Evolutionary conservation across 345 rosid genomes (phyloP), one percentile per base, ranked within the genome.

Genomic region (Crucihimalaya himalaica): DNA sequence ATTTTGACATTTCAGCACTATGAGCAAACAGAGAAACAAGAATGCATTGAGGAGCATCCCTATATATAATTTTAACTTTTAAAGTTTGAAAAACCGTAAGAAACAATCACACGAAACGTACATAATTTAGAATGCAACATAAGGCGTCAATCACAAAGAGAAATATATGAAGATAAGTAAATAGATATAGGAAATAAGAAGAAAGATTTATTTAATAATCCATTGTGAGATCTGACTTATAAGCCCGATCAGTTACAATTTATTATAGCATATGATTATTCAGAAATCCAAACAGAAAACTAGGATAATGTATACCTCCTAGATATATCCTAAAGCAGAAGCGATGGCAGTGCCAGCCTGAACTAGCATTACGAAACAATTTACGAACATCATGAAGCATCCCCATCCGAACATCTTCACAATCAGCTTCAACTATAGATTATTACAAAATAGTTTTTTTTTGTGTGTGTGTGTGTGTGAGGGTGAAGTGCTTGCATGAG

Each of bases 371-470:
- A 1, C 62, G 5, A 28, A 4, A 19, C 13, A 62, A 4, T 0
- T 51, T 6, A 51, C 1, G 21, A 71, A 14, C 52, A 5, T 5
- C 0, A 37, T 0, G 32, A 51, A 8, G 61, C 51, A 51, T 5
- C 69, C 63, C 14, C 51, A 51, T 9, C 69, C 76, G 4, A 6
- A 60, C 35, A 28, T 15, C 59, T 27, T 53, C 35, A 28, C 35
- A 4, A 51, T 12, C 29, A 51, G 28, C 29, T 23, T 51, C 29
- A 51, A 21, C 29, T 21, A 2, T 4, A 21, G 12, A 1, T 11
- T 21, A 21, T 51, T 2, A 23, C 8, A 21, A 21, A 51, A 11
- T 51, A 5, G 28, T 15, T 50, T 50, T 12, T 59, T 23, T 1
- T 3, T 16, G 16, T 32, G 40, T 37, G 31, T 28, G 31, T 4